A percentile compares a stretch with the other conserved stretches of the same genome.
Conservation (phyloP, 2,329 filamentous ascomycete genomes). For the Metarhizium robertsii region DNA sequence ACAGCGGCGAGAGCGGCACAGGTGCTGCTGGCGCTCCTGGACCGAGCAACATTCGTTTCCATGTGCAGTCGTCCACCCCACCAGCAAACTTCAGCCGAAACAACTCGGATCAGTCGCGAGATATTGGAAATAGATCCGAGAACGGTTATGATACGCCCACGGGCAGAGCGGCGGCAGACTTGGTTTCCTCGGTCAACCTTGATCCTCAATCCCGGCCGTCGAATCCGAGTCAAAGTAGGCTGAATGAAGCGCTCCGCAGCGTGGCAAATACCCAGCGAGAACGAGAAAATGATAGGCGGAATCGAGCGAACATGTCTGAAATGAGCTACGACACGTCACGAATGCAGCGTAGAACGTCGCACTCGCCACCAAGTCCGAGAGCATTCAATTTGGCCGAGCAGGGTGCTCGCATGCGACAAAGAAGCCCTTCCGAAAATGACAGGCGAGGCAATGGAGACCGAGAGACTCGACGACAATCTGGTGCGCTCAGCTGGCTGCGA, state of each 20-base stretch:
- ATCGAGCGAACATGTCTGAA: slow-evolving; percentile 16
- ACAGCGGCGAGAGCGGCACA: background rate
- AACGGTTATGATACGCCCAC: slow-evolving; percentile 4
- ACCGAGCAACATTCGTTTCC: background rate
- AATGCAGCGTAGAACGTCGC: slow-evolving; percentile 26
- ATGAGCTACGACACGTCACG: slow-evolving; percentile 24
- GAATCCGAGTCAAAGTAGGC: slow-evolving; percentile 7
- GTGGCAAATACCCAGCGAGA: slow-evolving; percentile 18
- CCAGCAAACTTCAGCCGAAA: background rate
- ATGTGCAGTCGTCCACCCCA: background rate
- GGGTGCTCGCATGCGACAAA: slow-evolving; percentile 25
- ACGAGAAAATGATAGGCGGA: slow-evolving; percentile 14
- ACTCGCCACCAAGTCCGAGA: slow-evolving; percentile 27
- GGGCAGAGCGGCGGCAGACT: slow-evolving; percentile 5
- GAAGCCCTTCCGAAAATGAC: slow-evolving; percentile 28
- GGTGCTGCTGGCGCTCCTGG: background rate
- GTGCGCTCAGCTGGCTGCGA: slow-evolving; percentile 35
- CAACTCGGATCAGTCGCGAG: slow-evolving; percentile 2
- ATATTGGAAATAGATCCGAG: background rate
- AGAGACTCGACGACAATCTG: slow-evolving; percentile 21
- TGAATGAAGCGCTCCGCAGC: slow-evolving; percentile 21
- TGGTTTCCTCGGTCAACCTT: slow-evolving; percentile 12
- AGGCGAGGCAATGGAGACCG: slow-evolving; percentile 19
- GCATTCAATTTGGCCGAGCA: slow-evolving; percentile 17
- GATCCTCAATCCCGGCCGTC: slow-evolving; percentile 18